Evolutionary conservation across 768 basidiomycete genomes (phyloP), one percentile per base, ranked within the genome.

Genomic region (Amanita pallidorosea): DNA sequence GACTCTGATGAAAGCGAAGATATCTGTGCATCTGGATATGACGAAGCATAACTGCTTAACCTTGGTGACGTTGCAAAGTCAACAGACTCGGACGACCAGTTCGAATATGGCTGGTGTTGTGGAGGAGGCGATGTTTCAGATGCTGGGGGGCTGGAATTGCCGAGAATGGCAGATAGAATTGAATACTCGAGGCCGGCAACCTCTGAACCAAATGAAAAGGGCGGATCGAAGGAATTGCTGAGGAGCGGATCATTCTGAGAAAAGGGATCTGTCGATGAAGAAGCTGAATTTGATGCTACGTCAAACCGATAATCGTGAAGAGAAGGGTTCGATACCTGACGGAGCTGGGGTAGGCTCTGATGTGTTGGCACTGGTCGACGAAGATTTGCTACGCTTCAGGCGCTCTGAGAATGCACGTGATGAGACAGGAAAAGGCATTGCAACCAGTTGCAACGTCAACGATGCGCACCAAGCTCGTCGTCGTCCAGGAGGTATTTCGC

Each of bases 401-500:
- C 70, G 70, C 55, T 76, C 77, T 77, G 60, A 9, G 50, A 45
- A 33, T 49, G 49, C 72, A 72, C 68, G 72, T 73, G 70, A 66
- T 64, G 55, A 61, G 60, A 57, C 47, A 41, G 20, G 33, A 25
- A 18, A 15, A 23, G 22, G 7, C 17, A 49, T 18, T 47, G 61
- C 60, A 62, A 27, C 62, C 60, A 63, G 64, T 57, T 57, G 38
- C 47, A 47, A 46, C 44, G 55, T 43, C 55, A 55, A 22, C 18
- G 52, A 55, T 54, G 66, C 74, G 52, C 63, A 89, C 92, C 87
- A 51, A 94, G 82, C 64, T 98, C 94, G 42, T 89, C 88, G 37
- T 94, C 90, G 64, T 95, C 91, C 51, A 95, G 72, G 13, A 99
- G 79, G 66, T 98, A 99, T 62, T 98, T 97, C 8, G 96, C 95